Evolutionary conservation across 768 basidiomycete species (phyloP).

Genomic region (Leccinum barrowsii): DNA sequence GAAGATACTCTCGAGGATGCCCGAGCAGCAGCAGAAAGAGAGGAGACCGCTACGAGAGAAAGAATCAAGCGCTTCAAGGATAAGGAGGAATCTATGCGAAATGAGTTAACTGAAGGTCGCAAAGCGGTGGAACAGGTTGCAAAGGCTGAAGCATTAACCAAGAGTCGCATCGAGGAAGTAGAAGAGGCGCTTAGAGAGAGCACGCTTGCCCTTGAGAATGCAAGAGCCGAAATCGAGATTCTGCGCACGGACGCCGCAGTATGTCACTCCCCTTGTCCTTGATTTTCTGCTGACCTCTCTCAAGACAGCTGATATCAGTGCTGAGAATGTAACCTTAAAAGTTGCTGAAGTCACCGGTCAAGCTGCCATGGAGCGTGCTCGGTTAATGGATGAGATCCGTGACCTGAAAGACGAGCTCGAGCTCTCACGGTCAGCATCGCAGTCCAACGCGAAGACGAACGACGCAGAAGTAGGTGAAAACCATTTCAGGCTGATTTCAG

Average conservation of each 20-base stretch:
- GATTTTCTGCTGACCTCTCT: slow-evolving; percentile 10
- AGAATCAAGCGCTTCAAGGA: slow-evolving; percentile 67
- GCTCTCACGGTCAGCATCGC: slow-evolving; percentile 32
- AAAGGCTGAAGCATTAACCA: slow-evolving; percentile 59
- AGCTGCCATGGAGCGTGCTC: slow-evolving; percentile 48
- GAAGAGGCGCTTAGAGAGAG: slow-evolving; percentile 90
- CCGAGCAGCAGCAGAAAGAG: slow-evolving; percentile 64
- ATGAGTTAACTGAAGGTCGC: slow-evolving; percentile 65
- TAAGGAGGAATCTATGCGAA: slow-evolving; percentile 65
- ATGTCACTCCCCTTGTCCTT: slow-evolving; percentile 29
- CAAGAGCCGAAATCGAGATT: slow-evolving; percentile 85
- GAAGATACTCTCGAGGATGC: slow-evolving; percentile 87
- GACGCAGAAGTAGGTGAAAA: slow-evolving; percentile 18
- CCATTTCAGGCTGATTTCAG: not conserved
- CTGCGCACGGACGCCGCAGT: slow-evolving; percentile 72
- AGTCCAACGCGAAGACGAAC: slow-evolving; percentile 24
- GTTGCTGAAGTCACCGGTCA: slow-evolving; percentile 46
- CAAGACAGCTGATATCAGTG: slow-evolving; percentile 47
- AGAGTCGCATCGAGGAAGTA: slow-evolving; percentile 73
- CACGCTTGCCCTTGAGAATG: slow-evolving; percentile 81
- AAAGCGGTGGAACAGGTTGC: slow-evolving; percentile 61
- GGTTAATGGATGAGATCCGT: slow-evolving; percentile 53
- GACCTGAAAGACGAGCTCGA: slow-evolving; percentile 49
- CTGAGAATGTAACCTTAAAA: slow-evolving; percentile 43
- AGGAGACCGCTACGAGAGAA: slow-evolving; percentile 61